Evolutionary conservation across 768 basidiomycete species (phyloP).

Genomic region (Mycena latifolia): DNA sequence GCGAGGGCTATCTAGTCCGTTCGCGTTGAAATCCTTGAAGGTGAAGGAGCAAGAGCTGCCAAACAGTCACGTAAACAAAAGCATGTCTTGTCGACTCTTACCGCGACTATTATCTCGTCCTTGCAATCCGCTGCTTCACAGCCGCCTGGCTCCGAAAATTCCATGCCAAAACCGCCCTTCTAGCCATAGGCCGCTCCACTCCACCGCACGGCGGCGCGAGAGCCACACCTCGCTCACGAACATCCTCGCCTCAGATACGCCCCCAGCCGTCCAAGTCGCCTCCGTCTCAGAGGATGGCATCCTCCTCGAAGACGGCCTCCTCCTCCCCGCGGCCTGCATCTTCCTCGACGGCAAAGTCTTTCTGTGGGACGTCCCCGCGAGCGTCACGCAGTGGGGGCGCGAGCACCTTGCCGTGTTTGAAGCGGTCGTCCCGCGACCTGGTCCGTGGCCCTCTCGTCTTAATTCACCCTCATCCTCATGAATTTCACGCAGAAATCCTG

Average conservation of each 20-base stretch:
- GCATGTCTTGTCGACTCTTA: slow-evolving; percentile 14
- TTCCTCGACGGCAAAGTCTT: slow-evolving; percentile 90
- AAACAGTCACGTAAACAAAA: slow-evolving; percentile 9
- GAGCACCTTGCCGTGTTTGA: slow-evolving; percentile 88
- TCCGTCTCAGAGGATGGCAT: slow-evolving; percentile 76
- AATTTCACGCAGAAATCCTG: slow-evolving; percentile 76
- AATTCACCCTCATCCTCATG: too few species aligned
- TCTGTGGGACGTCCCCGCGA: slow-evolving; percentile 87
- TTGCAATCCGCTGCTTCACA: too few species aligned
- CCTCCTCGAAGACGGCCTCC: slow-evolving; percentile 80
- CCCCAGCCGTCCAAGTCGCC: slow-evolving; percentile 79
- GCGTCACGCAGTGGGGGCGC: slow-evolving; percentile 74
- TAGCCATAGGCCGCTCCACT: slow-evolving; percentile 35
- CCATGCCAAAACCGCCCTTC: background rate
- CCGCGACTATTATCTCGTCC: slow-evolving; percentile 8
- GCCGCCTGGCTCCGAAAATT: background rate
- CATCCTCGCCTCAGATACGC: slow-evolving; percentile 76
- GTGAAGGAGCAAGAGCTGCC: background rate
- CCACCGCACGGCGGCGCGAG: slow-evolving; percentile 31
- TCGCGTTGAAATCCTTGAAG: too few species aligned
- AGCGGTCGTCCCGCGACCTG: slow-evolving; percentile 86
- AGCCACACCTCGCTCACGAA: slow-evolving; percentile 68
- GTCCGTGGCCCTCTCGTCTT: slow-evolving; percentile 54
- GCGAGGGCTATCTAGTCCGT: too few species aligned
- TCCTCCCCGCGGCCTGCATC: slow-evolving; percentile 82